Evolutionary conservation across 169 alveolate species (phyloP).

Genomic region (Cryptosporidium sp.): DNA sequence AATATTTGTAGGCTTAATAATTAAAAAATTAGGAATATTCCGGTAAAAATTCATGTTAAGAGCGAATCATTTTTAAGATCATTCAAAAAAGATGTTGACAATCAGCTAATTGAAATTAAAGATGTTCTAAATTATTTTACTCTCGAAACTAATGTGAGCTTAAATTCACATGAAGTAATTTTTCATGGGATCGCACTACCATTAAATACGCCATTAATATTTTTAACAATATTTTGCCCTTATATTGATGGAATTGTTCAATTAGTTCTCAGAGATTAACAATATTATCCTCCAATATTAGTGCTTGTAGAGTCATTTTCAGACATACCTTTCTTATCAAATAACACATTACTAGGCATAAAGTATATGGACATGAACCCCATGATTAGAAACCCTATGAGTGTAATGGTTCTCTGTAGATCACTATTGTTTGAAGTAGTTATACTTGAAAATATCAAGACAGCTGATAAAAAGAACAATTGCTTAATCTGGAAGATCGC

Average conservation of each 20-base stretch:
- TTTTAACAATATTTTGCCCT: constrained; percentile 16
- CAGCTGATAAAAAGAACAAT: constrained; percentile 9
- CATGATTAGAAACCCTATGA: constrained; percentile 47
- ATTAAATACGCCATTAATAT: constrained; percentile 55
- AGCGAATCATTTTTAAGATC: constrained; percentile 16
- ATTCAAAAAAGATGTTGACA: constrained; percentile 28
- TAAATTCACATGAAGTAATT: background rate
- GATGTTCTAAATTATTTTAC: constrained; percentile 14
- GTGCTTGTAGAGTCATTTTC: background rate
- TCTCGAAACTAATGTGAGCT: background rate
- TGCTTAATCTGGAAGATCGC: constrained; percentile 51
- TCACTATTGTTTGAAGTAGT: constrained; percentile 62
- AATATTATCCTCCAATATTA: background rate
- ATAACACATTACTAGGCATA: constrained; percentile 25
- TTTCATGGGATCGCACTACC: constrained; percentile 56
- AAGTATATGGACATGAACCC: constrained; percentile 51
- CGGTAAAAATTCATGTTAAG: constrained; percentile 39
- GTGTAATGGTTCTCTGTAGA: constrained; percentile 32
- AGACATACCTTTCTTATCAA: background rate
- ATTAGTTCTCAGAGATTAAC: constrained; percentile 1
- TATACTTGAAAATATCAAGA: constrained; percentile 53
- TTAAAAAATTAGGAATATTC: constrained; percentile 14
- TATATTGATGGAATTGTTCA: constrained; percentile 65
- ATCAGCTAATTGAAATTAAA: background rate
- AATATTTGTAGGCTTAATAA: background rate